phyloP scores from a whole-genome alignment of 2,329 filamentous ascomycete genomes.

The Diaporthe batatas region DNA sequence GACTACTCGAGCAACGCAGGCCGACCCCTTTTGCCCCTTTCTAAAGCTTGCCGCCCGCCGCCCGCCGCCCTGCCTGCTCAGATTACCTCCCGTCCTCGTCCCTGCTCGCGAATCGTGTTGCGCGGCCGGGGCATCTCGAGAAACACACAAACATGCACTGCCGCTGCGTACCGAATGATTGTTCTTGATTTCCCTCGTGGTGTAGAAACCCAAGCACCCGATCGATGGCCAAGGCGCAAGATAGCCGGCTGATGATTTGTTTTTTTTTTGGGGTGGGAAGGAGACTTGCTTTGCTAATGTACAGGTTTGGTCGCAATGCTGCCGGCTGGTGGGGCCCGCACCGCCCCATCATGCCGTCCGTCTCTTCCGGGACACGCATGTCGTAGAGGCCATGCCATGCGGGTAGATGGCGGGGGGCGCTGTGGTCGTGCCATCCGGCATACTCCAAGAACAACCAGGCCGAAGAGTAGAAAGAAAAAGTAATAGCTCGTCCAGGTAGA shows the following conservation, averaged over 20 bases:
- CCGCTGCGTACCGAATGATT: background rate
- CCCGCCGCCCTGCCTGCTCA: background rate
- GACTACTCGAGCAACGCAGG: background rate
- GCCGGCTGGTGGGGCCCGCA: background rate
- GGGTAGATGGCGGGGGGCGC: no score
- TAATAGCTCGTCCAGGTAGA: background rate
- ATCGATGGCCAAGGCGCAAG: slow-evolving; percentile 3
- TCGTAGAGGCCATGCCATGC: background rate
- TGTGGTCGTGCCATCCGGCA: background rate
- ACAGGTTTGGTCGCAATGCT: slow-evolving; percentile 1
- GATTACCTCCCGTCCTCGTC: background rate
- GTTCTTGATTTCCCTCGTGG: background rate
- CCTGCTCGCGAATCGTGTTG: background rate
- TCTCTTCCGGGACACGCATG: no score
- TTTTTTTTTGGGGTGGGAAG: background rate
- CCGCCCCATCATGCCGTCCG: background rate
- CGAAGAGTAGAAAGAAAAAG: background rate
- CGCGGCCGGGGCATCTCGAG: background rate
- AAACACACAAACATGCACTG: background rate
- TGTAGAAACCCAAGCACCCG: no score
- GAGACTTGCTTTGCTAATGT: slow-evolving; percentile 26
- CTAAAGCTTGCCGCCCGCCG: background rate
- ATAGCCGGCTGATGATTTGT: no score
- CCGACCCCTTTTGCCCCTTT: background rate
- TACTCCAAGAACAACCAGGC: background rate